Base-by-base conservation (phyloP, 768 basidiomycete species). In the Psilocybe cyanescens region DNA sequence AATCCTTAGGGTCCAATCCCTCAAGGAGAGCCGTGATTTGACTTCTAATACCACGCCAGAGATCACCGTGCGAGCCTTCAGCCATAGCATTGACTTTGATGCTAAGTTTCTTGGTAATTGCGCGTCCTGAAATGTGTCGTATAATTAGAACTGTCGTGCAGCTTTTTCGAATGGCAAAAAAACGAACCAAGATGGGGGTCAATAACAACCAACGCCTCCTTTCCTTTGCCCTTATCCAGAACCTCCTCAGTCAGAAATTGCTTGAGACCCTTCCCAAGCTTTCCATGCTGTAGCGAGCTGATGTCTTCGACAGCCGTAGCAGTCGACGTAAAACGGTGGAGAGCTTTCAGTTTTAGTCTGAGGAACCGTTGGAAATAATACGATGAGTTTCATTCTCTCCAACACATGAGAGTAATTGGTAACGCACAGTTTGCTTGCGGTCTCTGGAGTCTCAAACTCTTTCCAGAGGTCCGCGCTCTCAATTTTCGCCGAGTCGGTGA, bases 231-330 rank as follows among this genome's bases (percentile, higher is more conserved):
- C 80, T 98, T 98, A 68, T 89, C 90, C 55, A 94, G 78, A 19
- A 95, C 83, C 65, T 92, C 87, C 45, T 94, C 90, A 24, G 89
- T 89, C 69, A 99, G 76, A 81, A 99, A 99, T 73, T 97, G 88
- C 78, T 95, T 96, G 66, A 99, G 79, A 6, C 90, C 89, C 74
- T 97, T 97, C 46, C 93, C 94, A 28, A 99, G 72, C 79, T 98
- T 96, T 66, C 97, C 95, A 49, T 89, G 89, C 74, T 97, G 94
- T 30, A 99, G 79, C 7, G 96, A 88, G 29, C 94, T 93, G 67
- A 99, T 87, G 74, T 99, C 97, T 78, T 99, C 97, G 9, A 99
- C 97, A 19, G 97, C 97, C 11, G 89, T 89, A 28, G 95, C 97
- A 14, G 97, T 99, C 35, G 96, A 97, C 19, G 91, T 91, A 77